These are phyloP conservation scores for Eucalyptus marginata DNA, from an alignment of 345 rosid genomes.

Conservation along the genomic window DNA sequence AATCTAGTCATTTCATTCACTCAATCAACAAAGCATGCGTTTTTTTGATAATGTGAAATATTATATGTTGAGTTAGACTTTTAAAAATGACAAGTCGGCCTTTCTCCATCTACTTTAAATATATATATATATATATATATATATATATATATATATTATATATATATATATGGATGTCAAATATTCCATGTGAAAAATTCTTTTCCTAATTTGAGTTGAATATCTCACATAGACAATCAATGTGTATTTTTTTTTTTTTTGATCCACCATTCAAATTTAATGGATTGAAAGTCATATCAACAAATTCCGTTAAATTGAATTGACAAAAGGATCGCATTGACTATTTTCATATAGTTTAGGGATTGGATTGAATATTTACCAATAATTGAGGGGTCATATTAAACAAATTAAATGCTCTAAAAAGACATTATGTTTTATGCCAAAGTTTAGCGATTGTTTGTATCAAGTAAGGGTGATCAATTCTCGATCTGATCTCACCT, in stretches of 20 bases:
- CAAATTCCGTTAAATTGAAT: neutral
- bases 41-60: neutral
- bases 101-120: neutral
- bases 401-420: neutral
- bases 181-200: neutral
- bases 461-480: too few relatives aligned
- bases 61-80: neutral
- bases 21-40: neutral
- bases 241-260: neutral
- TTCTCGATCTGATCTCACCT: rapidly evolving
- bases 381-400: neutral
- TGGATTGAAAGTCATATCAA: neutral
- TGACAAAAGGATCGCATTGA: neutral
- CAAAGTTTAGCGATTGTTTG: neutral
- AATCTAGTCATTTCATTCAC: rapidly evolving
- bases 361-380: neutral
- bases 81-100: neutral
- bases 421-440: neutral
- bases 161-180: neutral
- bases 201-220: neutral
- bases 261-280: neutral
- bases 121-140: neutral
- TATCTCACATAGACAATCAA: neutral
- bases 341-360: neutral
- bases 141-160: neutral